A percentile compares a stretch with the other conserved stretches of the same genome.
Evolutionary conservation across 2,329 filamentous ascomycete species (phyloP).

Genomic region (Pestalotiopsis sp.): DNA sequence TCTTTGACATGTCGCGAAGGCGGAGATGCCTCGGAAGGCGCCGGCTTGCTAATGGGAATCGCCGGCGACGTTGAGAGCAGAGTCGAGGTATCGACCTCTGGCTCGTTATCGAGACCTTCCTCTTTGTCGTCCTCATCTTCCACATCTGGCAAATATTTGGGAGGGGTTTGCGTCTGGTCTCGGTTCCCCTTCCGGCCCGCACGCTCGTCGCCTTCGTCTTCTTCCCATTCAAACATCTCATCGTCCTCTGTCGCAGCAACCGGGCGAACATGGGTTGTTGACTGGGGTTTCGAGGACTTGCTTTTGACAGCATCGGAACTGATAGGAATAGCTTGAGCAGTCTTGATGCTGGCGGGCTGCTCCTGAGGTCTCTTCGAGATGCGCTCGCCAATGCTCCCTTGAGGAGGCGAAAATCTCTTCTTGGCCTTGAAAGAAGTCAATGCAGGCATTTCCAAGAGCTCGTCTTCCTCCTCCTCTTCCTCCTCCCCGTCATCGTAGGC

Average conservation of each 20-base stretch:
- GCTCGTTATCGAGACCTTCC: conserved; percentile 17
- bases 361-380: conserved; percentile 11
- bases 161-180: conserved; percentile 25
- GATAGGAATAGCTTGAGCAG: not conserved
- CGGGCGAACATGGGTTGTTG: not conserved
- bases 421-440: conserved; percentile 28
- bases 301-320: not conserved
- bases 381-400: conserved; percentile 2
- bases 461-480: conserved; percentile 11
- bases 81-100: conserved; percentile 13
- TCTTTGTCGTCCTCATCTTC: conserved; percentile 32
- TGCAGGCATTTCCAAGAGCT: conserved; percentile 28
- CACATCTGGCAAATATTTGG: conserved; percentile 36
- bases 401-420: conserved; percentile 27
- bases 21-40: conserved; percentile 29
- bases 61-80: conserved; percentile 39
- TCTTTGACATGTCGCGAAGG: conserved; percentile 37
- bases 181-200: conserved; percentile 12
- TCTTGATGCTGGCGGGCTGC: conserved; percentile 10
- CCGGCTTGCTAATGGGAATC: conserved; percentile 38
- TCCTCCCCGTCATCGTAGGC: conserved; percentile 1
- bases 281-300: not conserved
- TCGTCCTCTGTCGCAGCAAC: conserved; percentile 34
- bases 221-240: conserved; percentile 50
- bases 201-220: conserved; percentile 14